Base-by-base conservation (phyloP, 179 eudicot species). In the Amaranthus tricolor region DNA sequence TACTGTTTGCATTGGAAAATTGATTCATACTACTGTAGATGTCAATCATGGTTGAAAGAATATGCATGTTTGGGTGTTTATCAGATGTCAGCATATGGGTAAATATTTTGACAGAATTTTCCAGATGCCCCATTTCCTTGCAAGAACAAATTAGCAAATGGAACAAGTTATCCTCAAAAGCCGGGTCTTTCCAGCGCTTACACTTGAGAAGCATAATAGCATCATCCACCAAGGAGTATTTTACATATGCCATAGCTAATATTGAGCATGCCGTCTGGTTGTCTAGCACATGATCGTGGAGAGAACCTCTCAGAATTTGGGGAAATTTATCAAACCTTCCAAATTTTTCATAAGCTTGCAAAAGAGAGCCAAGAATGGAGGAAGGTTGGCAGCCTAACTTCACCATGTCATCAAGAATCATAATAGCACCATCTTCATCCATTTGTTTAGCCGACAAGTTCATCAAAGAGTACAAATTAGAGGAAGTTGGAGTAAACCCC, bases 111-210 rank as follows among this genome's bases (percentile, higher is more conserved):
- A 89, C 82, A 76, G 96, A 91, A 79, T 83, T 81, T 74, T 90
- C 90, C 40, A 83, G 82, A 74, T 76, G 77, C 24, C 91, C 92
- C 74, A 82, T 77, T 72, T 95, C 98, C 76, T 95, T 95, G 85
- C 99, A 95, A 19, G 91, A 84, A 74, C 99, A 94, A 79, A 92
- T 93, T 40, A 95, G 70, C 73, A 93, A 84, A 84, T 95, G 99
- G 78, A 87, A 90, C 79, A 95, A 81, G 78, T 88, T 89, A 70
- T 90, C 99, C 89, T 92, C 96, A 75, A 89, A 95, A 75, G 60
- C 56, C 8, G 61, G 83, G 85, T 92, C 99, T 61, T 81, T 80
- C 99, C 99, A 95, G 64, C 68, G 81, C 76, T 90, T 95, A 45
- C 76, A 81, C n/a, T 58, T 67, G 19, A 95, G 84, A 81, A 93